Conservation (phyloP, 192 early-diverging fungal genomes). For the Podila clonocystis region DNA sequence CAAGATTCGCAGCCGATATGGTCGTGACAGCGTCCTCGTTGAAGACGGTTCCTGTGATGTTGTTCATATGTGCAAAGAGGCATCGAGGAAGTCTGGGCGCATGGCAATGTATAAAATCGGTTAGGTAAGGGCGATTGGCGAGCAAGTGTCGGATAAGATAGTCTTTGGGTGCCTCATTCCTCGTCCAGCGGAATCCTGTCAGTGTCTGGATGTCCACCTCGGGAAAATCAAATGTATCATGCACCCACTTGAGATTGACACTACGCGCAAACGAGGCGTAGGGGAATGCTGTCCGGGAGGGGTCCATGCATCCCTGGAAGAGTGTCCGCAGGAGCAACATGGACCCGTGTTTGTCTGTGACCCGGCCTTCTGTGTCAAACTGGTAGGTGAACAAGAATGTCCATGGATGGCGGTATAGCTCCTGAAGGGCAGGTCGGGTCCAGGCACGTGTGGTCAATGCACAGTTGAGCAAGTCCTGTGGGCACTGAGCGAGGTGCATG, state of each 20-base stretch:
- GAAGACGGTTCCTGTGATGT: neutral
- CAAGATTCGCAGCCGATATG: neutral
- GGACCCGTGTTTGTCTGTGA: conserved; percentile 46
- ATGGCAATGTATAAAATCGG: conserved; percentile 41
- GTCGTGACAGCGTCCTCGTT: neutral
- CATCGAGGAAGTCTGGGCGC: conserved; percentile 31
- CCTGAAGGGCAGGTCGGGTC: conserved; percentile 35
- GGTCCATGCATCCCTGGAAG: conserved; percentile 45
- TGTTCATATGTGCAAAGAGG: conserved; percentile 28
- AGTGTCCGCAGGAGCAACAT: conserved; percentile 45
- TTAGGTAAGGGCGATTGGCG: conserved; percentile 40
- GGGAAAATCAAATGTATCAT: conserved; percentile 44
- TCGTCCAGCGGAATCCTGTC: conserved; percentile 44
- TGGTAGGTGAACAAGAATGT: conserved; percentile 38
- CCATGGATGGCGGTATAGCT: conserved; percentile 50
- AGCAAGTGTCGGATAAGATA: conserved; percentile 41
- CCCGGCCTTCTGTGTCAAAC: conserved; percentile 37
- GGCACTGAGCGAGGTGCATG: conserved; percentile 26
- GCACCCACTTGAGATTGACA: conserved; percentile 48
- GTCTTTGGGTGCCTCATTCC: conserved; percentile 46
- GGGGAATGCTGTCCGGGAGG: conserved; percentile 21
- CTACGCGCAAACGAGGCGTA: conserved; percentile 47
- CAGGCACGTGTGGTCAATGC: conserved; percentile 32
- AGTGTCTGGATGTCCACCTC: conserved; percentile 44
- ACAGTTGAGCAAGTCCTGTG: conserved; percentile 37